phyloP scores from a whole-genome alignment of 2,329 filamentous ascomycete genomes.

The Alternaria alternata region DNA sequence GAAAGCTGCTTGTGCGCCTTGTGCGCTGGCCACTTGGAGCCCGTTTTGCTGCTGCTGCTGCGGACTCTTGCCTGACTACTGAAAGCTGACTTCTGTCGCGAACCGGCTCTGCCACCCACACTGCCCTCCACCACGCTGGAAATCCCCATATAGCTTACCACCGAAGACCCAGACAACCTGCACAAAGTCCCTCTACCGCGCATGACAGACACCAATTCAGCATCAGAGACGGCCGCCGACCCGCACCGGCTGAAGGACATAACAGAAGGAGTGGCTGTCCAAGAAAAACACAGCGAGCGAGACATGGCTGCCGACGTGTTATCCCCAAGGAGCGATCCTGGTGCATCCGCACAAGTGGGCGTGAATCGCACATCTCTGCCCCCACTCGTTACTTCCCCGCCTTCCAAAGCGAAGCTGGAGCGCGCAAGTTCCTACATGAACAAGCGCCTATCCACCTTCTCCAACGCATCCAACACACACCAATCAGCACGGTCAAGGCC shows the following conservation, averaged over 20 bases:
- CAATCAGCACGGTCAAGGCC: conserved; percentile 73
- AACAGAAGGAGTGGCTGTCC: conserved; percentile 39
- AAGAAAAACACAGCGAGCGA: conserved; percentile 30
- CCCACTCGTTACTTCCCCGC: conserved; percentile 61
- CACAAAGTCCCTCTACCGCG: conserved; percentile 30
- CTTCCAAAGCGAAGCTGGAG: conserved; percentile 64
- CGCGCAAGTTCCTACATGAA: conserved; percentile 74
- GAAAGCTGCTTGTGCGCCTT: conserved; percentile 31
- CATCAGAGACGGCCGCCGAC: conserved; percentile 31
- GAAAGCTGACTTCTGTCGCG: conserved; percentile 6
- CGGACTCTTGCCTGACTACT: conserved; percentile 10
- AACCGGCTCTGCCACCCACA: conserved; percentile 15
- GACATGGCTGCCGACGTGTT: conserved; percentile 51
- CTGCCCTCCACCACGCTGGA: conserved; percentile 19
- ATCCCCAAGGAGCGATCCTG: conserved; percentile 45
- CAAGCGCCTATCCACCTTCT: conserved; percentile 85
- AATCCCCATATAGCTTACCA: conserved; percentile 15
- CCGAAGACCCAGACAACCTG: conserved; percentile 29
- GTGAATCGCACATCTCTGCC: conserved; percentile 55
- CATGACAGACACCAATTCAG: conserved; percentile 43
- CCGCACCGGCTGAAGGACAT: conserved; percentile 41
- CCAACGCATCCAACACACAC: conserved; percentile 52
- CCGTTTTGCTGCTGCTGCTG: conserved; percentile 18
- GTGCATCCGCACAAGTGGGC: conserved; percentile 41
- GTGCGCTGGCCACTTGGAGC: conserved; percentile 31